A percentile compares a stretch with the other conserved stretches of the same genome.
Conservation (phyloP, 495 filamentous ascomycete species). For the Neurospora africana region DNA sequence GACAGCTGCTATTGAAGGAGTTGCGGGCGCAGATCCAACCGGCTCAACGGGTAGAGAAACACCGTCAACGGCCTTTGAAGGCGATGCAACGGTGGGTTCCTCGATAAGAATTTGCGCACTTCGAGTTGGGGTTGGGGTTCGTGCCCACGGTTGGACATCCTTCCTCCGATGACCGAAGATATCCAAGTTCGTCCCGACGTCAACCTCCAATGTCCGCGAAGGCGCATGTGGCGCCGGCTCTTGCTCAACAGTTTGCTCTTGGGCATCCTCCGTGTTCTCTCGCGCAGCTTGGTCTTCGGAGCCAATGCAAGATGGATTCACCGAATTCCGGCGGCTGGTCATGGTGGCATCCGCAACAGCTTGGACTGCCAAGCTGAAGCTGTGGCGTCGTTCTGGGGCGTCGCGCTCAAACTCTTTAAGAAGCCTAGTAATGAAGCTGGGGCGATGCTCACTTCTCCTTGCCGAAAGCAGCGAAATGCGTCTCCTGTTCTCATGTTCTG, state of each 20-base stretch:
- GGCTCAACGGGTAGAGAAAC: not conserved
- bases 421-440: conserved; percentile 11
- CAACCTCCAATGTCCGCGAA: conserved; percentile 10
- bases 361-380: conserved; percentile 9
- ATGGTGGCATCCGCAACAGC: not conserved
- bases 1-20: not conserved
- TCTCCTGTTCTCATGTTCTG: conserved; percentile 18
- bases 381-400: conserved; percentile 19
- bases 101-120: not conserved
- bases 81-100: not conserved
- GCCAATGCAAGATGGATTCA: not conserved
- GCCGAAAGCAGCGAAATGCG: conserved; percentile 18
- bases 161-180: conserved; percentile 16
- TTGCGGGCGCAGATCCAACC: not conserved
- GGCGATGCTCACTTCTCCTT: conserved; percentile 17
- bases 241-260: not conserved
- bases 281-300: not conserved
- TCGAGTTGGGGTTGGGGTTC: not conserved
- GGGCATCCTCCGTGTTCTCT: not conserved
- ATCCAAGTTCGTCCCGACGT: conserved; percentile 19
- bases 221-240: not conserved
- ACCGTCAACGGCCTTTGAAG: not conserved
- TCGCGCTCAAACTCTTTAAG: conserved; percentile 7
- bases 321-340: not conserved
- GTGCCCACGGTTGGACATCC: not conserved